Evolutionary conservation across 257 asterid species (phyloP).

Genomic region (Henckelia pumila): DNA sequence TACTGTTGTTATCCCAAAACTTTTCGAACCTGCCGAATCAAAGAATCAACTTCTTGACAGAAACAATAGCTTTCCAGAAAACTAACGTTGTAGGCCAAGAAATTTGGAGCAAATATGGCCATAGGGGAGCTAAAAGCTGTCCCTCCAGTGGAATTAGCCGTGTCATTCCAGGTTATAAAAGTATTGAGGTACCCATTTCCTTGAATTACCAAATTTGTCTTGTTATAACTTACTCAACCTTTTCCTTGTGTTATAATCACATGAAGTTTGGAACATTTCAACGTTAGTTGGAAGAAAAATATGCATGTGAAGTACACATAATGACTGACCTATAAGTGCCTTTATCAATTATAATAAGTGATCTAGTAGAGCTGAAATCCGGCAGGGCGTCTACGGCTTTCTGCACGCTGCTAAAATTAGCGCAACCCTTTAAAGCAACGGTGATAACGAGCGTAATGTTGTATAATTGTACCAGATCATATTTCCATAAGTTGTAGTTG

Average conservation of each 20-base stretch:
- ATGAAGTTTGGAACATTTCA: too few relatives aligned
- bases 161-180: conserved; percentile 74
- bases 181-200: conserved; percentile 76
- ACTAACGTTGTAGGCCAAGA: conserved; percentile 74
- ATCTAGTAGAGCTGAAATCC: conserved; percentile 45
- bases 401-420: conserved; percentile 65
- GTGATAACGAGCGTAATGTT: conserved; percentile 44
- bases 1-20: too few relatives aligned
- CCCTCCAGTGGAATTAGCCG: conserved; percentile 74
- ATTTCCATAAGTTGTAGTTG: conserved; percentile 43
- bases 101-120: conserved; percentile 48
- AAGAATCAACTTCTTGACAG: too few relatives aligned
- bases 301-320: not conserved
- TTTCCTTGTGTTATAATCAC: conserved; percentile 48
- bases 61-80: conserved; percentile 47
- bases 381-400: conserved; percentile 70
- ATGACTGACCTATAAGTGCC: conserved; percentile 67
- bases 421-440: conserved; percentile 64
- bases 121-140: conserved; percentile 58
- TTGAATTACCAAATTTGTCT: conserved; percentile 62
- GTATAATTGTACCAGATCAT: conserved; percentile 45
- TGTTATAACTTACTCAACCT: conserved; percentile 53
- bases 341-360: conserved; percentile 55
- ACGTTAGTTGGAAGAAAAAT: not conserved
- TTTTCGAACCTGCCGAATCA: too few relatives aligned